Evolutionary conservation across 352 stramenopile species (phyloP).

Genomic region (Pythium scleroteichum): DNA sequence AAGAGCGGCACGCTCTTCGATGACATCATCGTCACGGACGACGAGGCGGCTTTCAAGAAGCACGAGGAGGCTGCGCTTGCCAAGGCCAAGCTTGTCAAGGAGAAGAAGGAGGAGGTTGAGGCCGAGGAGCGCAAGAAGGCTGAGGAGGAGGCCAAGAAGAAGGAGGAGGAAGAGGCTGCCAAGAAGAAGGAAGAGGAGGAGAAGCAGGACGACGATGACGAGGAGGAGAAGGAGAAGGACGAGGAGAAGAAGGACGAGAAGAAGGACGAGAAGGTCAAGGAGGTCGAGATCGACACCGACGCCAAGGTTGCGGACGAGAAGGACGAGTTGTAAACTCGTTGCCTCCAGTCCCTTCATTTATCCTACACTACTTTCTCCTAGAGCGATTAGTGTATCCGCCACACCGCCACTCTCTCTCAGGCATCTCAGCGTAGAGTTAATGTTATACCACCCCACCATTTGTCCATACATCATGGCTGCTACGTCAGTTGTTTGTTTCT

Average conservation of each 20-base stretch:
- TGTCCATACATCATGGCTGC: background rate
- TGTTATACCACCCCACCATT: constrained; percentile 16
- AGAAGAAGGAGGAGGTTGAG: constrained; percentile 80
- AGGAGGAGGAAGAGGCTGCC: constrained; percentile 62
- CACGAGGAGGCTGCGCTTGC: constrained; percentile 95
- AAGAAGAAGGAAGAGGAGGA: constrained; percentile 64
- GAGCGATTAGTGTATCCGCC: constrained; percentile 5
- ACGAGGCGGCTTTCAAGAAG: constrained; percentile 94
- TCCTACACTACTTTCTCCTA: constrained; percentile 8
- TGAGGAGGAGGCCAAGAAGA: constrained; percentile 73
- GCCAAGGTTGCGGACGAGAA: constrained; percentile 20
- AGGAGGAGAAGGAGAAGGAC: constrained; percentile 24
- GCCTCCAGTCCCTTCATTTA: constrained; percentile 14
- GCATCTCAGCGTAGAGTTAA: constrained; percentile 19
- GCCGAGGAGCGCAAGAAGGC: constrained; percentile 64
- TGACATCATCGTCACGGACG: constrained; percentile 99
- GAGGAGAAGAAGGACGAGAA: constrained; percentile 53
- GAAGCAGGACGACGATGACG: constrained; percentile 43
- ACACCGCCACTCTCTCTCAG: background rate
- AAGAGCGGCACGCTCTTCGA: constrained; percentile 99
- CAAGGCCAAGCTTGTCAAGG: constrained; percentile 78
- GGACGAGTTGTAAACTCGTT: constrained; percentile 25
- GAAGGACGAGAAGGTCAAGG: constrained; percentile 29
- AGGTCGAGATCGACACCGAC: constrained; percentile 30
- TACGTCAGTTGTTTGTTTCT: no score